Percentiles rank a stretch among this genome's conserved stretches.
Conservation (phyloP, 2,329 filamentous ascomycete species). For the Orbilia blumenaviensis region DNA sequence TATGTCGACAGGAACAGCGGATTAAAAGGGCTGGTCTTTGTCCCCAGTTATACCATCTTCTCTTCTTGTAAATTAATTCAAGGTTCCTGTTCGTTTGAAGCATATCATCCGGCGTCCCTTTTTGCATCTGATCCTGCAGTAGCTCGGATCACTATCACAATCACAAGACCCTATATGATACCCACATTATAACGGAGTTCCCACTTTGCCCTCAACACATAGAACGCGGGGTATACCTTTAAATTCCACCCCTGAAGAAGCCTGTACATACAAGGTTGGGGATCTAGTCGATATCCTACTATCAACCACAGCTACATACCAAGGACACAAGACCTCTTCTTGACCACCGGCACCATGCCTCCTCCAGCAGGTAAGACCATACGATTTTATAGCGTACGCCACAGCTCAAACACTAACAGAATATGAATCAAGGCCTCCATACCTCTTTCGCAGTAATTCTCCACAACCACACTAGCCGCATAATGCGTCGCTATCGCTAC, state of each 20-base stretch:
- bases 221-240: slow-evolving; percentile 1
- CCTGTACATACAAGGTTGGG: too few species aligned
- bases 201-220: slow-evolving; percentile 4
- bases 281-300: too few species aligned
- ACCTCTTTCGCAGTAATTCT: slow-evolving; percentile 43
- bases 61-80: not conserved
- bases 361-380: not conserved
- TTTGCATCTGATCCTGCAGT: slow-evolving; percentile 9
- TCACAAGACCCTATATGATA: slow-evolving; percentile 14
- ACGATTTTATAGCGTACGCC: not conserved
- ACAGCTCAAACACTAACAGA: not conserved
- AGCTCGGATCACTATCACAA: slow-evolving; percentile 11
- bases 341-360: slow-evolving; percentile 3
- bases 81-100: not conserved
- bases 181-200: slow-evolving; percentile 6
- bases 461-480: slow-evolving; percentile 44
- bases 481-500: slow-evolving; percentile 45
- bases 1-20: not conserved
- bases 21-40: not conserved
- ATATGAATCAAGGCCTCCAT: not conserved
- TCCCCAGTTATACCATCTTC: not conserved
- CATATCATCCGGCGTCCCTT: not conserved
- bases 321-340: not conserved
- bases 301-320: not conserved
- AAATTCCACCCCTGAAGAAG: not conserved